phyloP scores from a whole-genome alignment of 192 early-diverging fungal genomes.

The Mortierella antarctica region DNA sequence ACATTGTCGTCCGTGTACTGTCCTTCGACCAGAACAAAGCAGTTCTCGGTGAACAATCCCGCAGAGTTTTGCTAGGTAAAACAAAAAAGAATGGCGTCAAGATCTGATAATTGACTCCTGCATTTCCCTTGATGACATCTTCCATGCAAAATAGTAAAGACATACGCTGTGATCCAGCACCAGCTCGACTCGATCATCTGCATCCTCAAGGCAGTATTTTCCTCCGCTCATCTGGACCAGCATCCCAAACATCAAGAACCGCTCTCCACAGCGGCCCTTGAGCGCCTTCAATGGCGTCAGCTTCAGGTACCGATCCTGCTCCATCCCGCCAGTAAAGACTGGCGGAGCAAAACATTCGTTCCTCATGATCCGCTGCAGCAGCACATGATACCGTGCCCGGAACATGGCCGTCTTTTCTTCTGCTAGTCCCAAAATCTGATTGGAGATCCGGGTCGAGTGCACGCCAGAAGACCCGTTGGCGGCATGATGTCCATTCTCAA shows the following conservation, averaged over 20 bases:
- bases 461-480: slow-evolving; percentile 22
- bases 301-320: slow-evolving; percentile 54
- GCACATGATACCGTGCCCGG: slow-evolving; percentile 80
- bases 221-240: slow-evolving; percentile 84
- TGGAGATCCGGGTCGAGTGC: slow-evolving; percentile 9
- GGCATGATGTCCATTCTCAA: neutral
- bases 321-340: slow-evolving; percentile 61
- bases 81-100: neutral
- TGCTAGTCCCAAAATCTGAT: slow-evolving; percentile 68
- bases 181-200: slow-evolving; percentile 80
- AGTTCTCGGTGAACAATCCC: slow-evolving; percentile 87
- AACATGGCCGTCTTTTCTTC: slow-evolving; percentile 74
- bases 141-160: neutral
- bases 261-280: slow-evolving; percentile 72
- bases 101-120: neutral
- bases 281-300: slow-evolving; percentile 85
- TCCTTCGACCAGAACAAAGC: slow-evolving; percentile 90
- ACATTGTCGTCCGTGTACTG: slow-evolving; percentile 75
- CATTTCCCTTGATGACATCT: neutral
- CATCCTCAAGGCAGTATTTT: slow-evolving; percentile 87
- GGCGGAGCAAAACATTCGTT: slow-evolving; percentile 83
- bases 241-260: slow-evolving; percentile 89
- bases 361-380: slow-evolving; percentile 83
- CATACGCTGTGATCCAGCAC: slow-evolving; percentile 69
- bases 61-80: slow-evolving; percentile 56